Evolutionary conservation across 2,329 filamentous ascomycete species (phyloP).

Genomic region (Colletotrichum coccodes): DNA sequence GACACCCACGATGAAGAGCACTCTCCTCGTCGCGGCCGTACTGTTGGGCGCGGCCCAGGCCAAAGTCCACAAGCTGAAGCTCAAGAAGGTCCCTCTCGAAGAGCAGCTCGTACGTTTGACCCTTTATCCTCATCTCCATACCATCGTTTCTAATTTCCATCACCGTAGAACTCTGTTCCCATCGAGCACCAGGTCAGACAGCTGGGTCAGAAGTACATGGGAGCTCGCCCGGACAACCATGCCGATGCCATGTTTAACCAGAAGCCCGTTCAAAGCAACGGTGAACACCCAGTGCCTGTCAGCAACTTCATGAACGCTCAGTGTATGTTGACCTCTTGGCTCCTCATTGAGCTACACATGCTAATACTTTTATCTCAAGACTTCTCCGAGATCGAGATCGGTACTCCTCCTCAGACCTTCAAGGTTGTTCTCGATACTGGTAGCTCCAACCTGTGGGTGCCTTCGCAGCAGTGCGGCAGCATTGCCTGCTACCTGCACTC

Average conservation of each 20-base stretch:
- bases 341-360: background rate
- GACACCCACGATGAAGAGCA: slow-evolving; percentile 80
- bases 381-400: slow-evolving; percentile 96
- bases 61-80: slow-evolving; percentile 94
- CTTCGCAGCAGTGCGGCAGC: slow-evolving; percentile 87
- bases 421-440: slow-evolving; percentile 99
- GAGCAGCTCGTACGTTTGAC: slow-evolving; percentile 84
- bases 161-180: slow-evolving; percentile 74
- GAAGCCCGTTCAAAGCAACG: slow-evolving; percentile 71
- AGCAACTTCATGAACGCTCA: slow-evolving; percentile 99
- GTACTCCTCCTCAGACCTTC: slow-evolving; percentile 92
- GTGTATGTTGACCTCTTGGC: slow-evolving; percentile 71
- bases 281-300: slow-evolving; percentile 84
- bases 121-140: background rate
- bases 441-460: slow-evolving; percentile 99
- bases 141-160: slow-evolving; percentile 28
- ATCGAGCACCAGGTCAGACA: slow-evolving; percentile 84
- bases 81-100: slow-evolving; percentile 92
- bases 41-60: slow-evolving; percentile 86
- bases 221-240: slow-evolving; percentile 75
- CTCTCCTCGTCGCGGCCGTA: slow-evolving; percentile 80
- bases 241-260: slow-evolving; percentile 84
- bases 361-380: slow-evolving; percentile 66
- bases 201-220: slow-evolving; percentile 97
- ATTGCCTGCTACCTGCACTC: slow-evolving; percentile 98